phyloP scores from a whole-genome alignment of 371 early-diverging fungal genomes.

The Actinomortierella ambigua region DNA sequence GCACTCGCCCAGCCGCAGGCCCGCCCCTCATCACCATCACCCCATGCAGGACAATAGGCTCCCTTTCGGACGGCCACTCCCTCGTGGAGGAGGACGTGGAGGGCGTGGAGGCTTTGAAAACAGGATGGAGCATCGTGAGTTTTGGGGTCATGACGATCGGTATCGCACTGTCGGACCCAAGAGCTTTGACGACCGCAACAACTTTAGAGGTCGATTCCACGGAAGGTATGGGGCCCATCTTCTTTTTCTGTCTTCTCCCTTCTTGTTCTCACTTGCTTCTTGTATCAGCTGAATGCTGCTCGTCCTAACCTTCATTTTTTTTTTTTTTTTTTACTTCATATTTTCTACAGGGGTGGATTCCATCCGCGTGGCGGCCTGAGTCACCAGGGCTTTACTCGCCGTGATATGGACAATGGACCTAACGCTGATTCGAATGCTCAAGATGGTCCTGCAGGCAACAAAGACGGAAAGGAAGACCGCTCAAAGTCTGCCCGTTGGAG shows the following conservation, averaged over 20 bases:
- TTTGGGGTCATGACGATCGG: slow-evolving; percentile 67
- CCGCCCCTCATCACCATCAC: slow-evolving; percentile 22
- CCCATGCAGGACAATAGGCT: slow-evolving; percentile 21
- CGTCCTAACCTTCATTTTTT: neutral
- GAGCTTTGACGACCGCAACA: slow-evolving; percentile 35
- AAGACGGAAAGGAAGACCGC: slow-evolving; percentile 8
- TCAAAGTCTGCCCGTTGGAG: slow-evolving; percentile 45
- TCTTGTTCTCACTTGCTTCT: neutral
- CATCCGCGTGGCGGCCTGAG: slow-evolving; percentile 22
- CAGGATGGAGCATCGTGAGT: slow-evolving; percentile 57
- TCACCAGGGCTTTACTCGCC: slow-evolving; percentile 22
- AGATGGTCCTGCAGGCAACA: slow-evolving; percentile 11
- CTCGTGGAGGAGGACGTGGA: slow-evolving; percentile 48
- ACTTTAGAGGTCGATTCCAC: slow-evolving; percentile 40
- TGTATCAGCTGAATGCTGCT: neutral
- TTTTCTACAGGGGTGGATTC: slow-evolving; percentile 26
- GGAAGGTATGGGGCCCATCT: slow-evolving; percentile 27
- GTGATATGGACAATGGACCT: slow-evolving; percentile 24
- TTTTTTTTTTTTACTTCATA: neutral
- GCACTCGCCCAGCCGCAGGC: slow-evolving; percentile 18
- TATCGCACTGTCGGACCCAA: slow-evolving; percentile 55
- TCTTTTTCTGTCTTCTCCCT: neutral
- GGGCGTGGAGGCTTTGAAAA: slow-evolving; percentile 59
- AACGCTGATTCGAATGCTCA: slow-evolving; percentile 9
- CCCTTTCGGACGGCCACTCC: slow-evolving; percentile 1